Base-by-base conservation (phyloP, 176 grass and related monocot genomes). In the Calamus simplicifolius region DNA sequence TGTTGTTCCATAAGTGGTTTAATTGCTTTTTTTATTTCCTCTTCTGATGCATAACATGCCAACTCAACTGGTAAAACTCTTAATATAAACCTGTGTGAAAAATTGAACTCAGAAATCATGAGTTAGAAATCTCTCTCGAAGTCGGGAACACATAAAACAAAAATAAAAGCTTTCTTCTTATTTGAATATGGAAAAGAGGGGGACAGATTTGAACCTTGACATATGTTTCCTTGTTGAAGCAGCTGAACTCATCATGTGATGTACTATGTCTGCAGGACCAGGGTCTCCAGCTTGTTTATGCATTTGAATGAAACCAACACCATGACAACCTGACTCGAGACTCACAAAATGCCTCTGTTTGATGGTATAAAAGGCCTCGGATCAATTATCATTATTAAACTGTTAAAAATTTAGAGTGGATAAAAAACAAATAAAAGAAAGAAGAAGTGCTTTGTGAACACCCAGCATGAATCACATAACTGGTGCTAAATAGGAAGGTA, bases 281-380 rank as follows among this genome's bases (percentile, higher is more conserved):
- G 93, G 87, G 35, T 92, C 87, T n/a, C 72, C 70, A 13, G 18
- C 62, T 63, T 73, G 63, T 72, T 78, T 92, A 72, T 81, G 78
- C 93, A 97, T 97, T 88, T 91, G 87, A 72, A 97, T 81, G 66
- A 91, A 91, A 30, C 88, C 58, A 61, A 89, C 83, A 57, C 81
- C 93, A 70, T 97, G 88, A 78, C 87, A 97, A 64, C 84, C 87
- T 10, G 93, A 77, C 54, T 97, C 93, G 19, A 97, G 75, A 35
- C 75, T 87, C 68, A 83, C 78, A 73, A 91, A 97, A 51, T 80
- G 84, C 79, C 87, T 97, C 87, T 97, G 80, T 59, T 68, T 38
- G 64, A 25, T 27, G 58, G 28, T 70, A 66, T 1, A 73, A 59
- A 52, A 2, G 18, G 35, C 13, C 35, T 43, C 13, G 12, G 35